A percentile compares a stretch with the other conserved stretches of the same genome.
Conservation (phyloP, 768 basidiomycete species). For the Leccinum variicolor region DNA sequence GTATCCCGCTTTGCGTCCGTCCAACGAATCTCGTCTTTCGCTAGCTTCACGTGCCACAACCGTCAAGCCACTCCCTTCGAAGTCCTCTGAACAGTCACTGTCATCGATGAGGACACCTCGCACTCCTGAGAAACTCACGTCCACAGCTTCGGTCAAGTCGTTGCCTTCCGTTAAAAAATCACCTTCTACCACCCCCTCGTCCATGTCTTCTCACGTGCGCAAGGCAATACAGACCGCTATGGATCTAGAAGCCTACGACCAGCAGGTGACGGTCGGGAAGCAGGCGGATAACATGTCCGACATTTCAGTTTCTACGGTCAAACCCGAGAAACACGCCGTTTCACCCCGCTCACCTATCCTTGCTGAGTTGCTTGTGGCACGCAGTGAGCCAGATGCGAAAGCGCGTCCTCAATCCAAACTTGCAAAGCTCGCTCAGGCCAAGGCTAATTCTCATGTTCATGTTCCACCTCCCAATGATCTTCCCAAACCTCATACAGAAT, state of each 20-base stretch:
- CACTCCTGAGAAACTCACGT: conserved; percentile 13
- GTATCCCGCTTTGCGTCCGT: conserved; percentile 68
- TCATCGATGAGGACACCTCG: conserved; percentile 22
- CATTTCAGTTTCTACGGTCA: conserved; percentile 21
- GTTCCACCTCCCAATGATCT: conserved; percentile 33
- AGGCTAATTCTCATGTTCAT: conserved; percentile 27
- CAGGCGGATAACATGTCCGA: conserved; percentile 15
- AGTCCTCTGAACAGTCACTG: conserved; percentile 18
- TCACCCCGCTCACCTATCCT: conserved; percentile 22
- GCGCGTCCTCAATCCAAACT: conserved; percentile 63
- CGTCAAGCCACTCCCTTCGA: conserved; percentile 9
- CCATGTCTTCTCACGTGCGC: conserved; percentile 58
- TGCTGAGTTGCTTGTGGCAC: conserved; percentile 8
- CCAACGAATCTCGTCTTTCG: conserved; percentile 48
- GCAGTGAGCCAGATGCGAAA: conserved; percentile 16
- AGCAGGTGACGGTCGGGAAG: conserved; percentile 10
- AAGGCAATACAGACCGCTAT: conserved; percentile 69
- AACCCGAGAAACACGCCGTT: conserved; percentile 17
- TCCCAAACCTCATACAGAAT: conserved; percentile 58
- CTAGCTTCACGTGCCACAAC: conserved; percentile 25
- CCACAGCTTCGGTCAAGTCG: conserved; percentile 24
- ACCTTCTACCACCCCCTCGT: conserved; percentile 37
- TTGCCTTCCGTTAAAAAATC: conserved; percentile 21
- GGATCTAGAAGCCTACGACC: conserved; percentile 55
- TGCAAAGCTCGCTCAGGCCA: conserved; percentile 67